Conservation (phyloP, 2,329 filamentous ascomycete genomes). For the Cryoendolithus antarcticus region DNA sequence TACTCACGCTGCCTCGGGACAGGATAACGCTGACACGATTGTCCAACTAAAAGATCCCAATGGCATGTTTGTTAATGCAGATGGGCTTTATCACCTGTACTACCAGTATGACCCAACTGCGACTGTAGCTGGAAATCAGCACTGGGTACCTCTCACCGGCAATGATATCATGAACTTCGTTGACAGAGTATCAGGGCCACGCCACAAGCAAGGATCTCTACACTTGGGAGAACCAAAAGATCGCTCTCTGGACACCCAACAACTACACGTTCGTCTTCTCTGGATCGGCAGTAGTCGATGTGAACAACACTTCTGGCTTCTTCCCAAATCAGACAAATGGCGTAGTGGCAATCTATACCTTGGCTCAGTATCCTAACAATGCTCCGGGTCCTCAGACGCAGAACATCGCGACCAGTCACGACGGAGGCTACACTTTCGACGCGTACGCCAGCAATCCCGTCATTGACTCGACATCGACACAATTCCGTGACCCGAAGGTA, state of each 20-base stretch:
- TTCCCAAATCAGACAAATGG: conserved; percentile 49
- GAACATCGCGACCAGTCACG: conserved; percentile 48
- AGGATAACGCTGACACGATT: not conserved
- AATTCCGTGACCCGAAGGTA: conserved; percentile 57
- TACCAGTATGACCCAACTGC: conserved; percentile 49
- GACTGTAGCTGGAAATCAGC: conserved; percentile 44
- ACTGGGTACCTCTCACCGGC: conserved; percentile 39
- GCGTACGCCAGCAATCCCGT: conserved; percentile 51
- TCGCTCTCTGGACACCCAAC: conserved; percentile 47
- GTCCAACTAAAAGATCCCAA: conserved; percentile 46
- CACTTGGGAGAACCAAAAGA: conserved; percentile 52
- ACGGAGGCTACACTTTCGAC: conserved; percentile 50
- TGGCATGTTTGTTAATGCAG: conserved; percentile 46
- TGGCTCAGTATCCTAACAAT: conserved; percentile 24
- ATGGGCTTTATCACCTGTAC: conserved; percentile 51
- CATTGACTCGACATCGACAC: conserved; percentile 39
- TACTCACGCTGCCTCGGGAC: not conserved
- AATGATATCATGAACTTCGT: too few relatives aligned
- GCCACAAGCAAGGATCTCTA: conserved; percentile 51
- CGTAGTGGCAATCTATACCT: conserved; percentile 49
- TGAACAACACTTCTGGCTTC: conserved; percentile 54
- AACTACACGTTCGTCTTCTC: conserved; percentile 42
- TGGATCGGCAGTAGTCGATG: conserved; percentile 47
- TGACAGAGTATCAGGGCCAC: conserved; percentile 24
- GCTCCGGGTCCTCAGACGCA: conserved; percentile 38